phyloP scores from a whole-genome alignment of 768 basidiomycete species.

The Cystobasidium onofrii region DNA sequence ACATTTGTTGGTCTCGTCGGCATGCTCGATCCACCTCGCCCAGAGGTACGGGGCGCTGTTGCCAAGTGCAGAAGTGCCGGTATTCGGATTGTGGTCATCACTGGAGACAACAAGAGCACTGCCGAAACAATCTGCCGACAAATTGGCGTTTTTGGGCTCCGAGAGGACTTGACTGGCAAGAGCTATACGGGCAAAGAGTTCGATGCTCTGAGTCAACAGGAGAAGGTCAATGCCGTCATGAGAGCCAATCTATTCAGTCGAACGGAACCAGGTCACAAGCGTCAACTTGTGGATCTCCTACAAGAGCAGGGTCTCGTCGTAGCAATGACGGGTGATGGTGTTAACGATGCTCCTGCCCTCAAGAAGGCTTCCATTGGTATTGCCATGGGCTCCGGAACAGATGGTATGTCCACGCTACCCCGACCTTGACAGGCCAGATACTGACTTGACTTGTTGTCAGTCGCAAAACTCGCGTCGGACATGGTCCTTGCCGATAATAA shows the following conservation, averaged over 20 bases:
- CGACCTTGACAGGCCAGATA: not conserved
- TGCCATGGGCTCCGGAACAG: constrained; percentile 97
- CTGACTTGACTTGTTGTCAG: constrained; percentile 43
- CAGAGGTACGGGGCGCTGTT: constrained; percentile 77
- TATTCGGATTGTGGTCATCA: constrained; percentile 92
- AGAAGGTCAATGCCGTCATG: constrained; percentile 79
- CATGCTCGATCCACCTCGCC: constrained; percentile 95
- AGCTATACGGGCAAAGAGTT: constrained; percentile 90
- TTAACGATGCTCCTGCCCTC: constrained; percentile 93
- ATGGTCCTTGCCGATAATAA: constrained; percentile 97
- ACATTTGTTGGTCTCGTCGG: constrained; percentile 92
- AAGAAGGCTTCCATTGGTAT: constrained; percentile 97
- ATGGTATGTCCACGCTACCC: constrained; percentile 46
- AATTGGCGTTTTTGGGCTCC: constrained; percentile 80
- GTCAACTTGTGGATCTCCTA: constrained; percentile 82
- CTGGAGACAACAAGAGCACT: constrained; percentile 94
- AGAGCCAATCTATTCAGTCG: constrained; percentile 81
- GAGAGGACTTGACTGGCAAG: constrained; percentile 87
- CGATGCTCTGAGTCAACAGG: constrained; percentile 66
- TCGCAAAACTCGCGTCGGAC: constrained; percentile 93
- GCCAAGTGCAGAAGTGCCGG: constrained; percentile 86
- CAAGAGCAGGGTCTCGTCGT: constrained; percentile 87
- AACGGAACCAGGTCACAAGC: constrained; percentile 92
- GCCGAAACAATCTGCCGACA: constrained; percentile 94
- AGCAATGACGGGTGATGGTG: constrained; percentile 97